Conservation (phyloP, 2,329 filamentous ascomycete species). For the Geosmithia flava region DNA sequence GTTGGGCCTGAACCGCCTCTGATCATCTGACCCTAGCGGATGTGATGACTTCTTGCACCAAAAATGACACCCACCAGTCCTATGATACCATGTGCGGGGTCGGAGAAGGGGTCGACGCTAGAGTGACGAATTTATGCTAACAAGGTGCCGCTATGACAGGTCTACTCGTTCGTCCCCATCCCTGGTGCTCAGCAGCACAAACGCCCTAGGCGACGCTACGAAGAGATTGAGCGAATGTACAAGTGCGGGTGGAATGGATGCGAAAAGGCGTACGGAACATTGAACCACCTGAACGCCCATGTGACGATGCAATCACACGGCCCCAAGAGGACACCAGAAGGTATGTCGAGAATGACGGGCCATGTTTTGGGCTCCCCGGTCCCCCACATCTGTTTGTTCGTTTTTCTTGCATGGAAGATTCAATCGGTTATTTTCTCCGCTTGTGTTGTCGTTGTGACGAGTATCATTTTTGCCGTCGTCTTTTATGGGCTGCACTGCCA, state of each 20-base stretch:
- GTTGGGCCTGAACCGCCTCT: no score
- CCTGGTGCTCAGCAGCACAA: conserved; percentile 97
- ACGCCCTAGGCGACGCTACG: conserved; percentile 81
- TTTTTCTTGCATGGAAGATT: neutral
- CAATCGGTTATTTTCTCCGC: neutral
- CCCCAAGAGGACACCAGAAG: conserved; percentile 89
- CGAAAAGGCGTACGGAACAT: conserved; percentile 94
- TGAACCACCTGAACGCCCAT: conserved; percentile 96
- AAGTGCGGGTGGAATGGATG: conserved; percentile 98
- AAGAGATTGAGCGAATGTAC: conserved; percentile 99
- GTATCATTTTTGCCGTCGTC: no score
- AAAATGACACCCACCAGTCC: neutral
- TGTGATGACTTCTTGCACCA: no score
- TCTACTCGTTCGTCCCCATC: conserved; percentile 96
- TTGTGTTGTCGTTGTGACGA: no score
- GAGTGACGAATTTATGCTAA: neutral
- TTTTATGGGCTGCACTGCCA: neutral
- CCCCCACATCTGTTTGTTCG: neutral
- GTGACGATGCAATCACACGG: conserved; percentile 99
- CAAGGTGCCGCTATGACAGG: conserved; percentile 31
- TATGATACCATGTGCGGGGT: neutral
- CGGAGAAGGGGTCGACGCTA: neutral
- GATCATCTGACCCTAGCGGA: no score
- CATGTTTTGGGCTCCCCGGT: no score
- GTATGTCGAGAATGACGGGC: conserved; percentile 32